Evolutionary conservation across 1,139 yeast species (phyloP), one percentile per base, ranked within the genome.

Genomic region (Sugiyamaella paludigena): DNA sequence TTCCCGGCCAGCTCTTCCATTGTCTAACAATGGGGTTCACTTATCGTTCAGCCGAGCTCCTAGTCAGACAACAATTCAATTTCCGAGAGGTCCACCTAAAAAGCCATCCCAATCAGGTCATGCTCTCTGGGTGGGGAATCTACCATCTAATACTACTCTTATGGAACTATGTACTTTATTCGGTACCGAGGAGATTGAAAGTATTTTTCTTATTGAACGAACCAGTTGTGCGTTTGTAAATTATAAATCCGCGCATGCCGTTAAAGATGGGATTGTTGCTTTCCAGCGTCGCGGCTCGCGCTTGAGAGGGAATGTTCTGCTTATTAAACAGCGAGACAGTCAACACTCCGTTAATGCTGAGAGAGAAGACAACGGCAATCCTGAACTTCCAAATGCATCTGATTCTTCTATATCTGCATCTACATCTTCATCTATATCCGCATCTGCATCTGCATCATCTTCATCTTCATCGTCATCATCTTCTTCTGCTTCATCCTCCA

Each of bases 51-150:
- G 2, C 10, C 7, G 16, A 11, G n/a, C 2, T 7, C 12, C 34
- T 34, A 7, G 2, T 19, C 24, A 19, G 24, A 19, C 24, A 6
- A 35, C 38, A 11, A 35, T 38, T 44, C 38, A 19, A 11, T 27
- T 45, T 37, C 65, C 65, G 2, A 43, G 66, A 29, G 66, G 66
- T 5, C 66, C 66, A 1, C 66, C 66, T 6, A 57, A 54, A 40
- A 61, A 69, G 45, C 74, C 74, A 2, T 62, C 66, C 7, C 69
- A 68, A 43, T 60, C 72, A 1, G 70, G 71, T 1, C 63, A 60
- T 46, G 71, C 74, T 1, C 55, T 71, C n/a, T 71, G 75, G 75
- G 74, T 71, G 3, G 75, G 75, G 7, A 71, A 71, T 47, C 56
- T 71, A 12, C 72, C 75, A 8, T 57, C 61, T 6, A 58, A 55